Base-by-base conservation (phyloP, 176 grass and related monocot species). In the Pharus latifolius region DNA sequence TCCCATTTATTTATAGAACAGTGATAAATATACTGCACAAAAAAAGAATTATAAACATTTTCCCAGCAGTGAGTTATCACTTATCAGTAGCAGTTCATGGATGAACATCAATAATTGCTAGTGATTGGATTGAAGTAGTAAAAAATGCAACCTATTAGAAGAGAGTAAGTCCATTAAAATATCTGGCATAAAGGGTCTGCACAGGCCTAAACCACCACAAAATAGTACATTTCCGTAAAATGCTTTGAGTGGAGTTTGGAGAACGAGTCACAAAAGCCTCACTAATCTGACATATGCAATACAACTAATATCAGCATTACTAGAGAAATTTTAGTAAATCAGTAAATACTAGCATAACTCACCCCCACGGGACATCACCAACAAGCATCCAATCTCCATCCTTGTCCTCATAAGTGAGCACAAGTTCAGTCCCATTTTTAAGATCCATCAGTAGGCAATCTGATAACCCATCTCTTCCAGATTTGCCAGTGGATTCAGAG, bases 331-430 rank as follows among this genome's bases (percentile, higher is more conserved):
- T 4, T 62, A 69, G 27, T 7, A 27, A 25, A 48, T 58, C 63
- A 75, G 55, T 47, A n/a, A 54, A 15, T 72, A 64, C 35, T 10
- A 16, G 29, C 20, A 59, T 72, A 77, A 76, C 65, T 27, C 77
- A 92, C 90, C 68, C 29, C 90, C 90, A 92, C 1, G 90, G 90
- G 54, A 92, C 90, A 83, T 92, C 89, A 75, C 89, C 89, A 46
- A 92, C 89, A 79, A 92, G 85, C 89, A 92, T 92, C 89, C 85
- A 92, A 65, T 92, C 90, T 5, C 85, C 85, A 64, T 92, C 90
- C 41, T 85, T 92, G 62, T 92, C 90, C 80, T 92, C 82, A 60
- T 92, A 88, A 34, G 90, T 92, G 52, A 92, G 76, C 10, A 92
- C 85, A 40, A 85, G 83, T 83, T 92, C 82, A 25, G 70, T 63